A percentile compares a stretch with the other conserved stretches of the same genome.
These are phyloP conservation scores for Zygoascus biomembranicola DNA, from an alignment of 805 yeast genomes.

Conservation along the genomic window DNA sequence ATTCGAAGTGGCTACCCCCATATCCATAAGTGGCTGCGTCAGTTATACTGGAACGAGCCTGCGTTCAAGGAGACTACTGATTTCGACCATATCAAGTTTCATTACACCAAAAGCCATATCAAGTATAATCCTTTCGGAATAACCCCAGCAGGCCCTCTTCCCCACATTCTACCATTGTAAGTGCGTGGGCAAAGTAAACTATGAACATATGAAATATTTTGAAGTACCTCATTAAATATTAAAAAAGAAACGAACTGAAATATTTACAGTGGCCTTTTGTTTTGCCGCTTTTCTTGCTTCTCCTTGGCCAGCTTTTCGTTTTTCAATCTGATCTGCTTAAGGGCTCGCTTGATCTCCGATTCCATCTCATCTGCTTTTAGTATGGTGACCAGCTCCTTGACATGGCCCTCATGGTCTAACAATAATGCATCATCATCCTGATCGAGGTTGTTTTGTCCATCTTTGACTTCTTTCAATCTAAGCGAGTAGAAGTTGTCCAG, in stretches of 20 bases:
- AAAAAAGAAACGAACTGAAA: too few relatives aligned
- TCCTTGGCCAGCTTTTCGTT: conserved; percentile 3
- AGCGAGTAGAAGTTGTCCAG: conserved; percentile 16
- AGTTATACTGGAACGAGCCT: conserved; percentile 71
- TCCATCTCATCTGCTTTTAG: conserved; percentile 31
- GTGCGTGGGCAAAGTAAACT: too few relatives aligned
- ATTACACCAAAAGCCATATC: conserved; percentile 80
- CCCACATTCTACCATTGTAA: conserved; percentile 51
- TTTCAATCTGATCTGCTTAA: conserved; percentile 16
- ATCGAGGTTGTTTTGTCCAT: background rate
- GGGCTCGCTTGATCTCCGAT: conserved; percentile 20
- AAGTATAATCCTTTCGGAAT: conserved; percentile 75
- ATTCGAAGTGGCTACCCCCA: conserved; percentile 73
- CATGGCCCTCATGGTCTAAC: conserved; percentile 38
- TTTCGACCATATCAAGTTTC: conserved; percentile 84
- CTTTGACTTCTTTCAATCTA: background rate
- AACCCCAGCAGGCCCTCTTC: conserved; percentile 84
- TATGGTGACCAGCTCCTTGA: conserved; percentile 37
- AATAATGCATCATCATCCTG: conserved; percentile 26
- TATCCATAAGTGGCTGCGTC: conserved; percentile 70
- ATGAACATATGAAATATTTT: too few relatives aligned
- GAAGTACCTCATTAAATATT: too few relatives aligned
- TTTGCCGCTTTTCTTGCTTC: background rate
- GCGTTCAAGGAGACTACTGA: conserved; percentile 73
- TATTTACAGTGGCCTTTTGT: background rate